These are phyloP conservation scores for Geranomyces michiganensis DNA, from an alignment of 192 early-diverging fungal species.

Conservation along the genomic window DNA sequence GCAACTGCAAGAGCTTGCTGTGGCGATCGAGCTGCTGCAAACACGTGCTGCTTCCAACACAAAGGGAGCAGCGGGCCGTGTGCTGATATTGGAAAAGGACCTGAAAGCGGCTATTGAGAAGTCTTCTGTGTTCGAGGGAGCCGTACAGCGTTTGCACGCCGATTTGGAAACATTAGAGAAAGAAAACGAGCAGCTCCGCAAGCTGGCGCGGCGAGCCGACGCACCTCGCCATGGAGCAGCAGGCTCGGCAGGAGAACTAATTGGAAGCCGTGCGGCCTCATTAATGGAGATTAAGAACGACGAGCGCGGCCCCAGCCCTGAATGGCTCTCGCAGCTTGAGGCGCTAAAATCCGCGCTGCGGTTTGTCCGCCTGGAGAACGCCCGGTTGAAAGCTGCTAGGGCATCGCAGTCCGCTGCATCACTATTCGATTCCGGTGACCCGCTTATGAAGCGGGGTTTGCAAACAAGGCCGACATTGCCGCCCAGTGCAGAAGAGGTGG, in stretches of 20 bases:
- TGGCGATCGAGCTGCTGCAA: constrained; percentile 83
- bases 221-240: not conserved
- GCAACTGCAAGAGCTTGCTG: constrained; percentile 69
- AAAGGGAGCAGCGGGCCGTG: constrained; percentile 7
- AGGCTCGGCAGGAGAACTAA: constrained; percentile 6
- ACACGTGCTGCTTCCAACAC: constrained; percentile 74
- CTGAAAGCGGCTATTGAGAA: constrained; percentile 62
- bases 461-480: not conserved
- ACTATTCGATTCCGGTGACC: constrained; percentile 42
- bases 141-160: constrained; percentile 65
- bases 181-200: constrained; percentile 57
- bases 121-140: constrained; percentile 73
- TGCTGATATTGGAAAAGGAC: constrained; percentile 53
- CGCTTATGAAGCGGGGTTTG: constrained; percentile 39
- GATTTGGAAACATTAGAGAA: constrained; percentile 71
- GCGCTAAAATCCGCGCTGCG: constrained; percentile 73
- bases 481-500: not conserved
- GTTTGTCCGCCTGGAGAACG: constrained; percentile 81
- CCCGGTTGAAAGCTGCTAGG: constrained; percentile 70
- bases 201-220: constrained; percentile 24
- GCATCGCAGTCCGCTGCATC: constrained; percentile 37
- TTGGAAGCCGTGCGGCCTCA: not conserved
- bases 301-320: not conserved
- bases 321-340: constrained; percentile 47
- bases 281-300: not conserved